Percentiles rank a stretch among this genome's conserved stretches.
Evolutionary conservation across 192 early-diverging fungal genomes (phyloP).

Genomic region (Borealophlyctis nickersoniae): DNA sequence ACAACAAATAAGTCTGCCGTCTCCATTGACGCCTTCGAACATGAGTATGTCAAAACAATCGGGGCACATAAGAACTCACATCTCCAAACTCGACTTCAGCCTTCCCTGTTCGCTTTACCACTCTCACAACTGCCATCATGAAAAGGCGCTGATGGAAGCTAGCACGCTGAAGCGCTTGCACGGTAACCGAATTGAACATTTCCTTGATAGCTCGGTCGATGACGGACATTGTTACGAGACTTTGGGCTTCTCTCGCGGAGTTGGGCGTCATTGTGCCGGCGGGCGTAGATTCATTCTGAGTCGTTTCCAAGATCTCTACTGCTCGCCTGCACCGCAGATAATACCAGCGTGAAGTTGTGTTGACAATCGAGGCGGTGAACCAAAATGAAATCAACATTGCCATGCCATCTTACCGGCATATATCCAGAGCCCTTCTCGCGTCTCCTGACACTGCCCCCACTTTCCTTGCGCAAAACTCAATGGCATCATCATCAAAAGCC

Average conservation of each 20-base stretch:
- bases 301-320: slow-evolving; percentile 31
- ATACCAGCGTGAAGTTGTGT: too few species aligned
- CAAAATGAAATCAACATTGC: slow-evolving; percentile 6
- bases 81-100: slow-evolving; percentile 73
- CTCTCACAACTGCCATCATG: slow-evolving; percentile 65
- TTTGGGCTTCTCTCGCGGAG: background rate
- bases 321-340: slow-evolving; percentile 22
- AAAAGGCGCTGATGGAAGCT: slow-evolving; percentile 85
- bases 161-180: slow-evolving; percentile 68
- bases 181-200: slow-evolving; percentile 77
- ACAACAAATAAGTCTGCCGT: background rate
- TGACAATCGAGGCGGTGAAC: background rate
- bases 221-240: slow-evolving; percentile 32
- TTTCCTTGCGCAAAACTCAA: slow-evolving; percentile 93
- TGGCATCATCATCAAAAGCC: slow-evolving; percentile 75
- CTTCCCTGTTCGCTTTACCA: slow-evolving; percentile 61
- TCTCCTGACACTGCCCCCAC: slow-evolving; percentile 95
- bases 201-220: slow-evolving; percentile 81
- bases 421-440: slow-evolving; percentile 90
- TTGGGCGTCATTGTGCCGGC: background rate
- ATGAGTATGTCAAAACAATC: background rate
- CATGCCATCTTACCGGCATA: slow-evolving; percentile 70
- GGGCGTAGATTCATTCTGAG: background rate
- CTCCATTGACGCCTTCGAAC: background rate
- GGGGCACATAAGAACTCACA: slow-evolving; percentile 43